Evolutionary conservation across 2,329 filamentous ascomycete species (phyloP), one percentile per base, ranked within the genome.

Genomic region (Verticillium isaacii): DNA sequence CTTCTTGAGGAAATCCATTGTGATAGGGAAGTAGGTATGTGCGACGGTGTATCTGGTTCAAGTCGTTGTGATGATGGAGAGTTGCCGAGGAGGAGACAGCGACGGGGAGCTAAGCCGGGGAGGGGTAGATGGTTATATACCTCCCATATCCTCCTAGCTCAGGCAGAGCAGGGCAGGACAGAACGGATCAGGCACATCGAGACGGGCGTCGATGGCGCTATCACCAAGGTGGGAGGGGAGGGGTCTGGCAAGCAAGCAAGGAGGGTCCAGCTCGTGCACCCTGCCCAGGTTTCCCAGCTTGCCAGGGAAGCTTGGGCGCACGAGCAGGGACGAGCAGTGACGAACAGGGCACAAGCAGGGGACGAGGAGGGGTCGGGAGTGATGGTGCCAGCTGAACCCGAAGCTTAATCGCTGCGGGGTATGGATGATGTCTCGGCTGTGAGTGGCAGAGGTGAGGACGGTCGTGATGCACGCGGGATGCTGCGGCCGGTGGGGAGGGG

Each of bases 1-100:
- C 58, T 74, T 73, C 67, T 77, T 77, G 71, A 77, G 32, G 67
- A 75, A 74, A 73, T 78, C 74, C 75, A 78, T 78, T 61, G 54
- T 71, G 69, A 65, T 29, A 29, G 60, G 34, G 32, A 25, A 7
- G 37, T 41, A n/a, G 37, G 37, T 29, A 29, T 29, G 29, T 29
- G 29, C 64, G 60, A 41, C 15, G 15, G 45, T 19, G 45, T 50
- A n/a, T 50, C n/a, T 23, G 34, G 34, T 19, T 50, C 14, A 1
- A 23, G 8, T 25, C 25, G 45, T 3, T 25, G 45, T 50, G 9
- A 11, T 23, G 45, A 50, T 50, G 45, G 19, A 23, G 45, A 36
- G 45, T 7, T 50, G 45, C 19, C 19, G 9, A 23, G n/a, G 45
- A 50, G n/a, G 45, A 6, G 45, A 6, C 23, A n/a, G 19, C n/a